Percentiles rank a stretch among this genome's conserved stretches.
Conservation (phyloP, 495 filamentous ascomycete genomes). For the Lepraria neglecta region DNA sequence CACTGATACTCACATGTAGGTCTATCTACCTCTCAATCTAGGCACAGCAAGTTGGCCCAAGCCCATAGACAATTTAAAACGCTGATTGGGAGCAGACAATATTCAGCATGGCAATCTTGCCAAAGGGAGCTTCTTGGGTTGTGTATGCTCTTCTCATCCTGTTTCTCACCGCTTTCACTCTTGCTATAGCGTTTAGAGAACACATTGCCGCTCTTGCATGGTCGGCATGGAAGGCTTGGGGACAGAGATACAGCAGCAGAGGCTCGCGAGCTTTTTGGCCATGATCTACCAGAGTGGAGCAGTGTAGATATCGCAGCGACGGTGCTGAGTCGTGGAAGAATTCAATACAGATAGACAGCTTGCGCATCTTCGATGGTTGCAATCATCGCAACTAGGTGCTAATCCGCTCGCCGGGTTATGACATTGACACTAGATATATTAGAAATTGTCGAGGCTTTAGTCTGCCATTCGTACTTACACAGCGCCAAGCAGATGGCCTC, state of each 20-base stretch:
- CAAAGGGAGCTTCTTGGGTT: background rate
- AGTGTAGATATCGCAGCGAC: too few relatives aligned
- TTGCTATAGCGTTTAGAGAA: background rate
- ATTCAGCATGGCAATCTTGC: slow-evolving; percentile 1
- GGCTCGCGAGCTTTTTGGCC: background rate
- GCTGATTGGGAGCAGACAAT: background rate
- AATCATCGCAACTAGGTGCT: background rate
- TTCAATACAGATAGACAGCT: background rate
- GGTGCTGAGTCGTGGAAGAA: too few relatives aligned
- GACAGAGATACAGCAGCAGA: background rate
- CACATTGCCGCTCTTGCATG: background rate
- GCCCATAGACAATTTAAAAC: background rate
- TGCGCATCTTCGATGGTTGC: background rate
- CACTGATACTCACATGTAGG: background rate
- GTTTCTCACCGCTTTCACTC: background rate
- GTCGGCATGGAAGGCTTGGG: background rate
- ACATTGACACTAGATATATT: too few relatives aligned
- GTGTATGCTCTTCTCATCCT: background rate
- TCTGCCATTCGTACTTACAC: background rate
- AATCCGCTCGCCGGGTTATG: too few relatives aligned
- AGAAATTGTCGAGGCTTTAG: too few relatives aligned
- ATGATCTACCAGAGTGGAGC: too few relatives aligned
- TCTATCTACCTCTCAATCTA: background rate
- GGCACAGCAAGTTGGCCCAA: background rate
- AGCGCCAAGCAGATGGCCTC: background rate